Percentiles rank a stretch among this genome's conserved stretches.
Conservation (phyloP, 148 eudicot species). For the Chenopodium suecicum region DNA sequence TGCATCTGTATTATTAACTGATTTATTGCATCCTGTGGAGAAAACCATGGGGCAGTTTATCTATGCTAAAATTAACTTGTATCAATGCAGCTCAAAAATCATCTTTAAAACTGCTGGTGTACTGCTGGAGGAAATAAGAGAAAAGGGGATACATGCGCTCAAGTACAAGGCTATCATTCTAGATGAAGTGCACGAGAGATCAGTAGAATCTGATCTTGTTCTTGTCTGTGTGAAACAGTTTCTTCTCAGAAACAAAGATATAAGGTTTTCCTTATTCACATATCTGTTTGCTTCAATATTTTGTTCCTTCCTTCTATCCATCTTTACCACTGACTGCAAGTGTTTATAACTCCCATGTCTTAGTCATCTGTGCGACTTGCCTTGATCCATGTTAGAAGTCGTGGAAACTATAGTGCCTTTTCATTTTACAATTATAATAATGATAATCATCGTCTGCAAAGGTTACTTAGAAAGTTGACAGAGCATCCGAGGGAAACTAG, state of each 20-base stretch:
- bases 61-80: background rate
- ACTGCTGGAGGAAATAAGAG: conserved; percentile 89
- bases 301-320: background rate
- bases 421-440: background rate
- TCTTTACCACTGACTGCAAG: background rate
- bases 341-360: conserved; percentile 3
- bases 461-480: background rate
- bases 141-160: conserved; percentile 76
- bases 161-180: conserved; percentile 91
- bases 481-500: background rate
- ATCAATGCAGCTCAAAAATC: conserved; percentile 64
- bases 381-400: background rate
- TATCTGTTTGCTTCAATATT: background rate
- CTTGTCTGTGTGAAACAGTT: conserved; percentile 93
- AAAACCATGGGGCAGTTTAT: background rate
- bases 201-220: conserved; percentile 96
- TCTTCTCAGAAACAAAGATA: conserved; percentile 60
- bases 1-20: background rate
- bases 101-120: conserved; percentile 96
- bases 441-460: background rate
- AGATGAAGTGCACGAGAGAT: conserved; percentile 99
- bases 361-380: background rate
- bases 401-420: background rate
- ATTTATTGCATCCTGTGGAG: background rate
- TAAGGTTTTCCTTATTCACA: conserved; percentile 49